Evolutionary conservation across 208 protist species (phyloP), one percentile per base, ranked within the genome.

Genomic region (Crithidia expoeki): DNA sequence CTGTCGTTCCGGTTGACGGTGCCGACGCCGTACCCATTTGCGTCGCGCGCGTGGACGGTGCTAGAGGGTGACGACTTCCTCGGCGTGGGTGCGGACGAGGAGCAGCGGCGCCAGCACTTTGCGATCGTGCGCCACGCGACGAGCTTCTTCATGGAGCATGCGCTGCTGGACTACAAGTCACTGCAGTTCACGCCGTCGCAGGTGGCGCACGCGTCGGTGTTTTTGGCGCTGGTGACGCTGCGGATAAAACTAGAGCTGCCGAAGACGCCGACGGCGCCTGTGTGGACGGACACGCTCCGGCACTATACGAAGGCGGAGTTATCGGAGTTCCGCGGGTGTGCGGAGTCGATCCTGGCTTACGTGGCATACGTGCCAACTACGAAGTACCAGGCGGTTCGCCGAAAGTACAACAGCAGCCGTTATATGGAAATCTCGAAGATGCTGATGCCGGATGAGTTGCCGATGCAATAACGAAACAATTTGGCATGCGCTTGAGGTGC

Each of bases 161-260:
- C 86, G 11, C 62, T 94, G 58, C 80, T 95, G 23, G 89, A 96
- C 66, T 94, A 94, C 86, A 89, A 95, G 66, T 88, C 94, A 52
- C 77, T 98, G 28, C 85, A 98, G 69, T 98, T 96, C 73, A 83
- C 84, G 1, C 96, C 98, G 28, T 98, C 97, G 30, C 83, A 97
- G 74, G 86, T 98, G 27, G 95, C 93, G 14, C 94, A 97, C 53
- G 84, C 95, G 27, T 76, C 94, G 2, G 81, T 98, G 5, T 98
- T 96, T 67, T 76, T 99, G 12, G 93, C 96, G 14, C 59, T 89
- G 38, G 52, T 83, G 28, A 94, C 81, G 40, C 60, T 93, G 58
- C 83, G 80, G 21, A 76, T 81, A 46, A 88, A 88, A 62, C 72
- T 83, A 47, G 67, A 68, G 28, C 59, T 67, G 55, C 72, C 50